Evolutionary conservation across 495 filamentous ascomycete species (phyloP), one percentile per base, ranked within the genome.

Genomic region (Sabuloglossum arenarium): DNA sequence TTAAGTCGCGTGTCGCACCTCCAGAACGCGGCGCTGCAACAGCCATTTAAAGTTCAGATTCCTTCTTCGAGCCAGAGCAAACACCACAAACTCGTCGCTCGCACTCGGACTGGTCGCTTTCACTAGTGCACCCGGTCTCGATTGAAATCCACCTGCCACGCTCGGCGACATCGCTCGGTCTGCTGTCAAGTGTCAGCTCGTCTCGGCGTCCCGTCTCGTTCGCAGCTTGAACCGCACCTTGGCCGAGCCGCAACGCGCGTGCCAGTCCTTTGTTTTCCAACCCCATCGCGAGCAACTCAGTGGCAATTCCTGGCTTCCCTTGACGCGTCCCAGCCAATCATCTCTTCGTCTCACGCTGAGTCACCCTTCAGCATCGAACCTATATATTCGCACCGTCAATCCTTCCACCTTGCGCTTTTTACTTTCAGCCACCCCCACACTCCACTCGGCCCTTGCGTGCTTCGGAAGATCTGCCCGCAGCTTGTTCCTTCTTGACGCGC

Each of bases 361-460:
- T 51, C 47, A 51, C 47, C 47, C 28, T 27, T 23, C 23, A 27
- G 47, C n/a, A n/a, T n/a, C n/a, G 28, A 27, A 51, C 47, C 25
- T 51, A 51, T 51, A 51, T 27, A 51, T 27, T 30, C 16, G 16
- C 47, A 1, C 1, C 8, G 47, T 51, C 47, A 51, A 27, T 51
- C 47, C 47, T 29, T 14, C 47, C 19, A 24, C 23, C 23, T 27
- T 51, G 6, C 47, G 24, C n/a, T 51, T 30, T 27, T 51, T 30
- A 30, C 47, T 51, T 51, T 30, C 47, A 51, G 47, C 47, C 47
- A 51, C 47, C 47, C 47, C 47, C 47, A 51, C 47, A 51, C 47
- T 51, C 28, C 24, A 27, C 28, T 51, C 47, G 47, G 47, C 39
- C n/a, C 39, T 51, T 51, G 24, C 47, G 16, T 8, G 28, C 47